Conservation (phyloP, 2,329 filamentous ascomycete genomes). For the Gnomoniopsis smithogilvyi region DNA sequence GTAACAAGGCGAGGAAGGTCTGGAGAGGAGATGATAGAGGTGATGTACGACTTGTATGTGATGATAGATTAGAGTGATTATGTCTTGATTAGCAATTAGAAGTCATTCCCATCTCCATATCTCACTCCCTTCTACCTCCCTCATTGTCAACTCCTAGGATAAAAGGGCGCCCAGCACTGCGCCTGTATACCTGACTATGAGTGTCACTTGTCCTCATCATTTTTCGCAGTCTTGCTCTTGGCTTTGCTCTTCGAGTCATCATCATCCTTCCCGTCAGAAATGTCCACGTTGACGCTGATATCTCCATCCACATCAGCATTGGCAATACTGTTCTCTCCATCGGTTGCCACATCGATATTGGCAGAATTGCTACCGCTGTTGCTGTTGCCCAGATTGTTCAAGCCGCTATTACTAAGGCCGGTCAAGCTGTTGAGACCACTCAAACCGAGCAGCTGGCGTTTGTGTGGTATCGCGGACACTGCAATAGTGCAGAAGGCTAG, state of each 20-base stretch:
- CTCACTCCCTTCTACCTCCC: not conserved
- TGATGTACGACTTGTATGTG: constrained; percentile 55
- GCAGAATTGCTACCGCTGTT: not conserved
- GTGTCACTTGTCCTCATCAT: not conserved
- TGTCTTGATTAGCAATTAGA: not conserved
- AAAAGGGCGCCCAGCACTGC: no score
- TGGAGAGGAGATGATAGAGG: constrained; percentile 56
- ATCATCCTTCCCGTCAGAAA: not conserved
- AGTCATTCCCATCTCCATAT: not conserved
- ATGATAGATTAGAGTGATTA: constrained; percentile 53
- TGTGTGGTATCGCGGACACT: not conserved
- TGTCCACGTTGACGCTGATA: not conserved
- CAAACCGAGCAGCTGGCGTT: not conserved
- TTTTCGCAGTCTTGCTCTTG: not conserved
- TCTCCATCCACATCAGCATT: not conserved
- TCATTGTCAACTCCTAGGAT: no score
- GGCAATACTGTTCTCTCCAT: not conserved
- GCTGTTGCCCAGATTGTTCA: not conserved
- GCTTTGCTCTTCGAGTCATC: not conserved
- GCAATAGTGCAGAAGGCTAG: not conserved
- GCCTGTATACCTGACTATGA: not conserved
- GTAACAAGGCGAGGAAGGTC: constrained; percentile 50
- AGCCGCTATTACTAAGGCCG: not conserved
- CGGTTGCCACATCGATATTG: not conserved
- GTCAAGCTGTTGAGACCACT: not conserved